A percentile compares a stretch with the other conserved stretches of the same genome.
Conservation (phyloP, 2,329 filamentous ascomycete species). For the Orbilia brochopaga region DNA sequence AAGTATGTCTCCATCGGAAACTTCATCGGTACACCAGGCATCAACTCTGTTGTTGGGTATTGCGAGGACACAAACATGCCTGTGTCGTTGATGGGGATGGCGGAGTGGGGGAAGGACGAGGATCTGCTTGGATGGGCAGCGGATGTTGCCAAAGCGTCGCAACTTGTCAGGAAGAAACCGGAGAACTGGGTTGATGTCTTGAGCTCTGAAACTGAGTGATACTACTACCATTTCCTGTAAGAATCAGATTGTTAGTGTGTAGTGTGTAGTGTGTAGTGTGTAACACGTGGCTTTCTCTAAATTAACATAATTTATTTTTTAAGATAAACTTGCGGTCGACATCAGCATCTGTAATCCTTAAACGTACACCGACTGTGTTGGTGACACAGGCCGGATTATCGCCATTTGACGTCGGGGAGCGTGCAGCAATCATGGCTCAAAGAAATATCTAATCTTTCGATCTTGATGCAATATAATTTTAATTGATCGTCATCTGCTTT, state of each 20-base stretch:
- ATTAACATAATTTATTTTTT: too few relatives aligned
- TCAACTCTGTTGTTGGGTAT: slow-evolving; percentile 78
- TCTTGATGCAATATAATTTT: too few relatives aligned
- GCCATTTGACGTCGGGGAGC: background rate
- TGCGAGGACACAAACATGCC: slow-evolving; percentile 68
- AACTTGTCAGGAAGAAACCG: slow-evolving; percentile 29
- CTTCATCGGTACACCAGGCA: slow-evolving; percentile 76
- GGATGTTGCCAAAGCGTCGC: slow-evolving; percentile 61
- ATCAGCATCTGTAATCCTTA: background rate
- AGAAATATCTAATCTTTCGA: too few relatives aligned
- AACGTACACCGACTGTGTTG: background rate
- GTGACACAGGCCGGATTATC: background rate
- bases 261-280: background rate
- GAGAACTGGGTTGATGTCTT: slow-evolving; percentile 49
- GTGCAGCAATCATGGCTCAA: too few relatives aligned
- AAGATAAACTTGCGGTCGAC: too few relatives aligned
- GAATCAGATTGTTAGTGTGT: background rate
- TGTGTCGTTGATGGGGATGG: slow-evolving; percentile 69
- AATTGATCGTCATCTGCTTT: too few relatives aligned
- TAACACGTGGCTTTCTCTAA: too few relatives aligned
- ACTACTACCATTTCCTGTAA: too few relatives aligned
- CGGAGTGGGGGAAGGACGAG: slow-evolving; percentile 72
- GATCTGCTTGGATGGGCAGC: slow-evolving; percentile 67
- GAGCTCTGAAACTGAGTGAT: background rate
- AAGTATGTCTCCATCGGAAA: slow-evolving; percentile 86